Conservation (phyloP, 1,139 yeast species). For the Pichia sp. region DNA sequence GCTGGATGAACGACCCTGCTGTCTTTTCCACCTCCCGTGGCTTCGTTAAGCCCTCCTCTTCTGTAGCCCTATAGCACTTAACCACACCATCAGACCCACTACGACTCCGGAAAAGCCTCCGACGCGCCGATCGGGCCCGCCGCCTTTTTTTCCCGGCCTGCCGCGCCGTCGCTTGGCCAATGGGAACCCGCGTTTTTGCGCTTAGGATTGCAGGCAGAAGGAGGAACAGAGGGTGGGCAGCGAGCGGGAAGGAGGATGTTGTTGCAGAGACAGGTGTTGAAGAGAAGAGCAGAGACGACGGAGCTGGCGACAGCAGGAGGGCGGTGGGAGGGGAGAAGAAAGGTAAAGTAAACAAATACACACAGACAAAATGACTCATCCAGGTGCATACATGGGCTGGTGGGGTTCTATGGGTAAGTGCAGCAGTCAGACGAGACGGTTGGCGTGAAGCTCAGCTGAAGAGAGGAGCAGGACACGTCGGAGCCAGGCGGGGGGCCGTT, state of each 20-base stretch:
- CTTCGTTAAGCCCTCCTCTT: background rate
- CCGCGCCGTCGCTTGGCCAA: slow-evolving; percentile 5
- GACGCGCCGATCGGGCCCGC: slow-evolving; percentile 1
- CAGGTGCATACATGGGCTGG: slow-evolving; percentile 92
- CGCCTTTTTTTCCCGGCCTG: background rate
- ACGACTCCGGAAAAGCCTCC: background rate
- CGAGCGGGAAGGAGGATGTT: background rate
- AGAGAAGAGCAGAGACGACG: background rate
- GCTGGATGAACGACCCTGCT: slow-evolving; percentile 28
- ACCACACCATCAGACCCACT: no score
- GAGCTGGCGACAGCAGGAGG: background rate
- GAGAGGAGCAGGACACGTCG: no score
- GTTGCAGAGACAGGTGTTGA: background rate
- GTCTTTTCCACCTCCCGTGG: slow-evolving; percentile 1
- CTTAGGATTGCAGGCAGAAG: background rate
- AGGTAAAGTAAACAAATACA: background rate
- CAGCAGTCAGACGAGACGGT: background rate
- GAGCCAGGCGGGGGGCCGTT: no score
- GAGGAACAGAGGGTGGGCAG: background rate
- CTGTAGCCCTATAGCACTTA: background rate
- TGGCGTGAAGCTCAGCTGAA: background rate
- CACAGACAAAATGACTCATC: slow-evolving; percentile 38
- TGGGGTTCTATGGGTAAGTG: slow-evolving; percentile 66
- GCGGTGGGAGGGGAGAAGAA: background rate
- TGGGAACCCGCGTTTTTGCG: slow-evolving; percentile 3